Base-by-base conservation (phyloP, 192 early-diverging fungal species). In the Gigaspora rosea region DNA sequence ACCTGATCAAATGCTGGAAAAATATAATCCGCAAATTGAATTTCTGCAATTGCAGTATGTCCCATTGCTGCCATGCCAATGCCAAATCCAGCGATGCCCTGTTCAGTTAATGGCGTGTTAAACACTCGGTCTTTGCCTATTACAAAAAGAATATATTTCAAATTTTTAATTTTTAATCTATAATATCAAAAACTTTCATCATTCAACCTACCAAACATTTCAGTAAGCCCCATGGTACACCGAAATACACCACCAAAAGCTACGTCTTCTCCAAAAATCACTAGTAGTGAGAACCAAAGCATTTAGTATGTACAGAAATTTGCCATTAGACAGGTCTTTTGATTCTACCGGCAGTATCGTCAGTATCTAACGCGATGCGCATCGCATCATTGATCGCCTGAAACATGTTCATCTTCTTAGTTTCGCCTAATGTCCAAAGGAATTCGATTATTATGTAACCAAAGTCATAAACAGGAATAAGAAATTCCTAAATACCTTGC, bases 1-100 rank as follows among this genome's bases (percentile, higher is more conserved):
- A 93, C 90, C 86, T 98, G 97, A 84, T 99, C 97, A 80, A 97
- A 99, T 10, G 96, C 97, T 6, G 97, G 97, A 82, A 94, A 97
- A 15, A 99, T 95, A 78, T 99, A 99, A 85, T 99, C 97, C 6
- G 95, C 97, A 85, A 98, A 98, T 85, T 98, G 97, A 36, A 98
- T 97, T 82, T 98, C 97, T 35, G 97, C 97, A 79, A 98, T 95
- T 57, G 97, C 95, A 20, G 96, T 97, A 78, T 95, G 93, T 22
- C 97, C 97, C 78, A 94, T 91, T 20, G 96, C 85, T 4, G 97
- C 97, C 89, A 97, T 88, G 41, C 97, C 97, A 74, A 98, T 95
- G 11, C 86, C 96, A 81, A 98, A 98, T 47, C 96, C 97, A 33
- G 92, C 94, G 77, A 98, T 94, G 47, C 94, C 97, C 78, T 98